phyloP scores from a whole-genome alignment of 2,329 filamentous ascomycete species.

The Helotiales sp. region DNA sequence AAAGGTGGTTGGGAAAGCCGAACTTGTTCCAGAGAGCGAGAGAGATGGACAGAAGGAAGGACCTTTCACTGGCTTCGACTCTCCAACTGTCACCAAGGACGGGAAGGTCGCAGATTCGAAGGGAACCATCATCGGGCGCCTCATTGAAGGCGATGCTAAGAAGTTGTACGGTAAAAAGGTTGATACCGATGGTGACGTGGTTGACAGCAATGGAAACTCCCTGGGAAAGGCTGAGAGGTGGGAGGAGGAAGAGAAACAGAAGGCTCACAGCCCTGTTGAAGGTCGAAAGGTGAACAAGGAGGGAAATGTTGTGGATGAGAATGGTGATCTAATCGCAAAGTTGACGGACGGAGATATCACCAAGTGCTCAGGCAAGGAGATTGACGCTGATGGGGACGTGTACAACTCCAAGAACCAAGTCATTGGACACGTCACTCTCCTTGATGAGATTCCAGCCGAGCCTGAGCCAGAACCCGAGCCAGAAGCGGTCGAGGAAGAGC shows the following conservation, averaged over 20 bases:
- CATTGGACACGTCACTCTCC: conserved; percentile 70
- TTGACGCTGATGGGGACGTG: conserved; percentile 74
- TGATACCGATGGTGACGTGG: conserved; percentile 81
- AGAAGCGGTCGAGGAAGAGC: conserved; percentile 46
- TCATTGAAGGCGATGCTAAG: conserved; percentile 74
- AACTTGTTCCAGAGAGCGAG: conserved; percentile 71
- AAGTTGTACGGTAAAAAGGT: conserved; percentile 73
- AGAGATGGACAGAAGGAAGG: conserved; percentile 67
- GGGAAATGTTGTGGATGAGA: conserved; percentile 62
- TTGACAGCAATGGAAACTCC: conserved; percentile 73
- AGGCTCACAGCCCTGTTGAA: conserved; percentile 56
- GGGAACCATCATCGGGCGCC: conserved; percentile 74
- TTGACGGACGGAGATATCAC: conserved; percentile 70
- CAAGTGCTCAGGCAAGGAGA: conserved; percentile 69
- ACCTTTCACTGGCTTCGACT: conserved; percentile 69
- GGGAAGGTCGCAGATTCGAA: conserved; percentile 69
- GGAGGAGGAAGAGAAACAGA: conserved; percentile 60
- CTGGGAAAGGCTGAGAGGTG: conserved; percentile 64
- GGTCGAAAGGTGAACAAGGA: conserved; percentile 63
- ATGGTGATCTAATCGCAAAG: conserved; percentile 67
- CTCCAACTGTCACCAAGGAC: conserved; percentile 70
- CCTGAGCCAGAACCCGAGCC: conserved; percentile 25
- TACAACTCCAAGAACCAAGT: conserved; percentile 70
- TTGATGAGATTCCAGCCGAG: conserved; percentile 59
- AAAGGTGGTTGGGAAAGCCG: conserved; percentile 69